Evolutionary conservation across 2,329 filamentous ascomycete genomes (phyloP).

Genomic region (Alternaria gansuensis): DNA sequence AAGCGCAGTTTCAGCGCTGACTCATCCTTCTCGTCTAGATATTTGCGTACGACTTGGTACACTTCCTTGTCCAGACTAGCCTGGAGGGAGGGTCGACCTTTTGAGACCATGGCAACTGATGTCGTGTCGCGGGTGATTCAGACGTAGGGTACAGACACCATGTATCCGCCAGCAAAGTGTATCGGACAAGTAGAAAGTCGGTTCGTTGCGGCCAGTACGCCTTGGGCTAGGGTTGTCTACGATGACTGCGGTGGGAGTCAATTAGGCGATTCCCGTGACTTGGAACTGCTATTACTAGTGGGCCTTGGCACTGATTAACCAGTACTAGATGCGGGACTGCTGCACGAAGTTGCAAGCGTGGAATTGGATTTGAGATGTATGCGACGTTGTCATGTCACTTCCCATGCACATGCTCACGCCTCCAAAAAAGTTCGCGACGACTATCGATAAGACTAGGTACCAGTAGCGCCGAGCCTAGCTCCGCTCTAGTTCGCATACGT

Average conservation of each 20-base stretch:
- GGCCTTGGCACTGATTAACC: background rate
- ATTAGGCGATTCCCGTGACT: background rate
- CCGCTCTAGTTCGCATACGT: conserved; percentile 29
- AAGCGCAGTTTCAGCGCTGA: conserved; percentile 63
- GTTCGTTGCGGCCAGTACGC: background rate
- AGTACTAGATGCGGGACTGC: background rate
- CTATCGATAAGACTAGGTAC: conserved; percentile 44
- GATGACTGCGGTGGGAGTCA: background rate
- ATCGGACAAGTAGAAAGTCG: background rate
- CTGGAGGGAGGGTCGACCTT: conserved; percentile 46
- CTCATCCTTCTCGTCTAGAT: conserved; percentile 70
- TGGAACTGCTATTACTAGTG: background rate
- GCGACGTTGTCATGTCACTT: background rate
- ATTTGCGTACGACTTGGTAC: conserved; percentile 80
- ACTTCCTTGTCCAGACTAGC: conserved; percentile 62
- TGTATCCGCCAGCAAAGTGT: background rate
- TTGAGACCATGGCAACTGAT: conserved; percentile 37
- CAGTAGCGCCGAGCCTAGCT: conserved; percentile 19
- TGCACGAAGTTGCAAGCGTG: background rate
- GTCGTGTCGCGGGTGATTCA: background rate
- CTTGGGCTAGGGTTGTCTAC: background rate
- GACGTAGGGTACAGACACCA: background rate
- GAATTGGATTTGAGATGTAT: conserved; percentile 1
- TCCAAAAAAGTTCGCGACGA: conserved; percentile 37
- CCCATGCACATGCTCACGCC: conserved; percentile 2